These are phyloP conservation scores for Pseudogymnoascus sp. DNA, from an alignment of 2,329 filamentous ascomycete genomes.

Conservation along the genomic window DNA sequence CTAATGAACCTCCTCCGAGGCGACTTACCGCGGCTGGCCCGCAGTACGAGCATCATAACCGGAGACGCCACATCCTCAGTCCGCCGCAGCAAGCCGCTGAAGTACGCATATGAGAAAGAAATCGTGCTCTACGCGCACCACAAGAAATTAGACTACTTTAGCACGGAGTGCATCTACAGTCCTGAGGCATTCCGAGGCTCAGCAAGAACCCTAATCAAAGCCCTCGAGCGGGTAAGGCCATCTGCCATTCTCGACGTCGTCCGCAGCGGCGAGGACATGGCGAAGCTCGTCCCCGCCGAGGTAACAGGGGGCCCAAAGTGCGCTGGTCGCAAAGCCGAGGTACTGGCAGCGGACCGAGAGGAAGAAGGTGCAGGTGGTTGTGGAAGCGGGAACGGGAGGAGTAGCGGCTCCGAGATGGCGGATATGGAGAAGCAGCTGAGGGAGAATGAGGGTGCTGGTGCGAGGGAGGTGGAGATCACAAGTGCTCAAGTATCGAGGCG, in stretches of 20 bases:
- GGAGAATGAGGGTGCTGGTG: constrained; percentile 52
- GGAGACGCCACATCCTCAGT: constrained; percentile 73
- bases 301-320: constrained; percentile 40
- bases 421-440: constrained; percentile 69
- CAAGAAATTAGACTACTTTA: constrained; percentile 96
- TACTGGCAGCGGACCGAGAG: constrained; percentile 27
- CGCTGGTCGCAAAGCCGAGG: constrained; percentile 35
- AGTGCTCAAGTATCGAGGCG: constrained; percentile 16
- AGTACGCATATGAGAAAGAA: constrained; percentile 98
- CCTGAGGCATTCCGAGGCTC: constrained; percentile 94
- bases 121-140: constrained; percentile 97
- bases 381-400: constrained; percentile 60
- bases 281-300: constrained; percentile 65
- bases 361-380: constrained; percentile 65
- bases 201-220: constrained; percentile 87
- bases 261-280: constrained; percentile 92
- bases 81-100: constrained; percentile 90
- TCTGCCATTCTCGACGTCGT: constrained; percentile 95
- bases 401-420: constrained; percentile 69
- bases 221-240: constrained; percentile 82
- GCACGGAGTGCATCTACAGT: constrained; percentile 96
- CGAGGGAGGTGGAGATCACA: constrained; percentile 60
- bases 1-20: constrained; percentile 94
- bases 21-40: constrained; percentile 76
- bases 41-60: constrained; percentile 86